A percentile compares a stretch with the other conserved stretches of the same genome.
Evolutionary conservation across 306 rosid genomes (phyloP).

Genomic region (Luffa acutangula): DNA sequence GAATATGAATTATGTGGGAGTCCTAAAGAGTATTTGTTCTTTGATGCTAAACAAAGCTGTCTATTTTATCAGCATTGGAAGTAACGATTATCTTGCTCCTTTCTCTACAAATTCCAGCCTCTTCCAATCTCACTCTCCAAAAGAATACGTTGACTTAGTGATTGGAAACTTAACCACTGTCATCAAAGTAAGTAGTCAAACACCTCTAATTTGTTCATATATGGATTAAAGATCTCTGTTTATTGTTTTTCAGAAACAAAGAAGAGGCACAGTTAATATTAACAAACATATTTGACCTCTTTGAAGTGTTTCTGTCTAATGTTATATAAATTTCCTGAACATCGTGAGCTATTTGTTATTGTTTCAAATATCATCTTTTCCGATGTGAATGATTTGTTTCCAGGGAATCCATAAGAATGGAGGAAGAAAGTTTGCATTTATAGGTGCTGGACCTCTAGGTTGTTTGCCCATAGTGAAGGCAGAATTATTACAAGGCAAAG

Average conservation of each 20-base stretch:
- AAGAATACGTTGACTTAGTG: slow-evolving; percentile 24
- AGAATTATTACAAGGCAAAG: slow-evolving; percentile 13
- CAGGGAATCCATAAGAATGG: slow-evolving; percentile 32
- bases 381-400: neutral
- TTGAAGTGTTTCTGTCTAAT: too few species aligned
- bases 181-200: slow-evolving; percentile 14
- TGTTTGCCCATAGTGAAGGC: slow-evolving; percentile 17
- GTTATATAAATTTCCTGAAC: too few species aligned
- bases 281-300: neutral
- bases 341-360: too few species aligned
- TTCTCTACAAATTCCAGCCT: slow-evolving; percentile 2
- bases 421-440: slow-evolving; percentile 45
- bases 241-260: too few species aligned
- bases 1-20: too few species aligned
- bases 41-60: slow-evolving; percentile 40
- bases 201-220: neutral
- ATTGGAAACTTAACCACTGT: slow-evolving; percentile 28
- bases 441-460: slow-evolving; percentile 20
- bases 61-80: slow-evolving; percentile 27
- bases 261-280: too few species aligned
- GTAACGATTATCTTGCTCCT: slow-evolving; percentile 28
- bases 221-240: neutral
- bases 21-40: too few species aligned
- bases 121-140: slow-evolving; percentile 13
- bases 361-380: neutral